Conservation (phyloP, 148 eudicot species). For the Chenopodium quinoa region DNA sequence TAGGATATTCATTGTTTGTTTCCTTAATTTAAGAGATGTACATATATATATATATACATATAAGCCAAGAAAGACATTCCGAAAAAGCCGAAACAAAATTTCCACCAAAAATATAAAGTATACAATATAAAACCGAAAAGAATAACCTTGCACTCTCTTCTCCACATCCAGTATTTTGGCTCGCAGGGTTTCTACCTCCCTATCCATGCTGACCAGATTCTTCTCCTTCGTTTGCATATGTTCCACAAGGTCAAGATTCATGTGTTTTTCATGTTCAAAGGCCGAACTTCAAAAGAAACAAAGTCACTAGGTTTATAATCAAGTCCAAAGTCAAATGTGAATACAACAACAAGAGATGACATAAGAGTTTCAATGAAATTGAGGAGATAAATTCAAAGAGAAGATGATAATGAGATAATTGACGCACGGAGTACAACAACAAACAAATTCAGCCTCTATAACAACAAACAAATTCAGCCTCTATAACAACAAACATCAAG, state of each 20-base stretch:
- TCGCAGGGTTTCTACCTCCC: conserved; percentile 61
- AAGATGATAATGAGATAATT: neutral
- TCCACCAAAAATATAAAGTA: neutral
- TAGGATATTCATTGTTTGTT: neutral
- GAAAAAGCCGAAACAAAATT: neutral
- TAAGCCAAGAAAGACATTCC: neutral
- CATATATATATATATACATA: too few relatives aligned
- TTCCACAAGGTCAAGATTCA: conserved; percentile 63
- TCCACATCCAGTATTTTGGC: conserved; percentile 57
- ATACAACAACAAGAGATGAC: neutral
- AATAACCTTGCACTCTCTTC: conserved; percentile 51
- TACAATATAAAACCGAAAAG: neutral
- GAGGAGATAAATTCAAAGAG: neutral
- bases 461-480: neutral
- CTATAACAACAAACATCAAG: neutral
- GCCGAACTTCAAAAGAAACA: conserved; percentile 39
- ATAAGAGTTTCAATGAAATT: conserved; percentile 10
- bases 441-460: neutral
- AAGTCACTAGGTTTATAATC: conserved; percentile 19
- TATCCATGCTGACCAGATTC: conserved; percentile 53
- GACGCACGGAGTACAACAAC: neutral
- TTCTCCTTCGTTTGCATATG: conserved; percentile 69
- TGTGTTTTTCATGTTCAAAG: conserved; percentile 64
- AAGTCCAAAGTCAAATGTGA: neutral
- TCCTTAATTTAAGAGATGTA: neutral